A percentile compares a stretch with the other conserved stretches of the same genome.
These are phyloP conservation scores for Biscutella laevigata DNA, from an alignment of 441 rosid genomes.

Conservation along the genomic window DNA sequence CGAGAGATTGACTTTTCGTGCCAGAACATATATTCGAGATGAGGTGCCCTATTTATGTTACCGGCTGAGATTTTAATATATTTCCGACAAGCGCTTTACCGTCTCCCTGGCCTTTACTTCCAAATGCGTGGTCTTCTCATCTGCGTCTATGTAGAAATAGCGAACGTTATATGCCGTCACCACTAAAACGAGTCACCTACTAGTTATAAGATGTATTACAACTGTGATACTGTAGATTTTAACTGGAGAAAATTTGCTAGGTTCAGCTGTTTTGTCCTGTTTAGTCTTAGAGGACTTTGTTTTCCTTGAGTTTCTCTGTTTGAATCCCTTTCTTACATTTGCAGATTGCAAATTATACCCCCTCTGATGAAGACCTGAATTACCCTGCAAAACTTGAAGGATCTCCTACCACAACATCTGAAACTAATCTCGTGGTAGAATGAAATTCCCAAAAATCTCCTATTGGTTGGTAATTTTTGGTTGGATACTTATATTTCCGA, in stretches of 20 bases:
- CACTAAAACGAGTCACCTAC: not conserved
- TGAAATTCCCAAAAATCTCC: not conserved
- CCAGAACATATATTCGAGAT: constrained; percentile 87
- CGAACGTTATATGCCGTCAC: constrained; percentile 15
- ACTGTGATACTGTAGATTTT: not conserved
- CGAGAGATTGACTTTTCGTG: constrained; percentile 90
- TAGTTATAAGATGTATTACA: not conserved
- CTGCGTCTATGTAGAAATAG: constrained; percentile 12
- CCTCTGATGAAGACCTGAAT: constrained; percentile 70
- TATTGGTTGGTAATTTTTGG: constrained; percentile 6
- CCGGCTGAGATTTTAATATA: not conserved
- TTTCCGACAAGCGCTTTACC: not conserved
- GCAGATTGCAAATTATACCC: constrained; percentile 86
- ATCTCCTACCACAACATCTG: constrained; percentile 40
- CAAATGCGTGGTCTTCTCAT: constrained; percentile 1
- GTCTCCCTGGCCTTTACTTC: not conserved
- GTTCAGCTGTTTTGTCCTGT: constrained; percentile 2
- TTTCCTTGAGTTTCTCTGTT: constrained; percentile 15
- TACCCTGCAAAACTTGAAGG: constrained; percentile 85
- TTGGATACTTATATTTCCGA: constrained; percentile 10
- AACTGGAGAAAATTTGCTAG: not conserved
- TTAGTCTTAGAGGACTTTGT: not conserved
- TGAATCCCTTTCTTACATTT: constrained; percentile 22
- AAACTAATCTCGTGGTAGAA: constrained; percentile 29
- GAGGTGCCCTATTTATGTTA: constrained; percentile 42